Evolutionary conservation across 352 stramenopile genomes (phyloP).

Genomic region (Phytophthora melonis): DNA sequence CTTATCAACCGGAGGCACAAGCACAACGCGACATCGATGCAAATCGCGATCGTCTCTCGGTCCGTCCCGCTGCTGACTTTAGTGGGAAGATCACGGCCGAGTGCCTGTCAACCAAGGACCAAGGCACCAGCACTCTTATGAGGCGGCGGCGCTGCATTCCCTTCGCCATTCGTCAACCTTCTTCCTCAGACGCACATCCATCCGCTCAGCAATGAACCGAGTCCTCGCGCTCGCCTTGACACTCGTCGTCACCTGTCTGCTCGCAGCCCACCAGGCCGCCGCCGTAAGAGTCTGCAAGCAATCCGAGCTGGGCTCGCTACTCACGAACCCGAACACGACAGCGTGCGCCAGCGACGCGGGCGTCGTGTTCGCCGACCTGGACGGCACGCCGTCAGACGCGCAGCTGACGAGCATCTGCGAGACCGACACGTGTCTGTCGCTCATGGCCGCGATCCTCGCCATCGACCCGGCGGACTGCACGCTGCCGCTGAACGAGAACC

Average conservation of each 20-base stretch:
- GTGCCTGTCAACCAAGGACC: background rate
- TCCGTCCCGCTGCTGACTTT: constrained; percentile 26
- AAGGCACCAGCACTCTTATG: background rate
- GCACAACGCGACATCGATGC: background rate
- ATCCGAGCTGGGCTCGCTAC: constrained; percentile 37
- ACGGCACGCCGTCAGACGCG: constrained; percentile 33
- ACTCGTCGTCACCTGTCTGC: constrained; percentile 3
- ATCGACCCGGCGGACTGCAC: constrained; percentile 50
- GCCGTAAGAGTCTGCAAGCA: constrained; percentile 33
- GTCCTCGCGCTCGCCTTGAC: constrained; percentile 12
- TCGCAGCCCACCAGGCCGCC: background rate
- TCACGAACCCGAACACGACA: constrained; percentile 44
- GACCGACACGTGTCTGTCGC: constrained; percentile 33
- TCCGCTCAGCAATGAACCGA: constrained; percentile 20
- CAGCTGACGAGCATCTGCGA: constrained; percentile 43
- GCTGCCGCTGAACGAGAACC: constrained; percentile 38
- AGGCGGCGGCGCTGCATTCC: background rate
- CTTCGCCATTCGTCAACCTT: constrained; percentile 21
- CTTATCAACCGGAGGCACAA: too few relatives aligned
- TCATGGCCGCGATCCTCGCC: constrained; percentile 49
- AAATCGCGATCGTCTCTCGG: background rate
- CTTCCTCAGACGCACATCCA: constrained; percentile 1
- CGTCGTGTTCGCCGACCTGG: constrained; percentile 30
- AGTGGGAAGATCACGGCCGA: constrained; percentile 22
- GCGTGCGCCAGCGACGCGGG: constrained; percentile 38